Conservation (phyloP, 2,329 filamentous ascomycete species). For the Aspergillus sp. region DNA sequence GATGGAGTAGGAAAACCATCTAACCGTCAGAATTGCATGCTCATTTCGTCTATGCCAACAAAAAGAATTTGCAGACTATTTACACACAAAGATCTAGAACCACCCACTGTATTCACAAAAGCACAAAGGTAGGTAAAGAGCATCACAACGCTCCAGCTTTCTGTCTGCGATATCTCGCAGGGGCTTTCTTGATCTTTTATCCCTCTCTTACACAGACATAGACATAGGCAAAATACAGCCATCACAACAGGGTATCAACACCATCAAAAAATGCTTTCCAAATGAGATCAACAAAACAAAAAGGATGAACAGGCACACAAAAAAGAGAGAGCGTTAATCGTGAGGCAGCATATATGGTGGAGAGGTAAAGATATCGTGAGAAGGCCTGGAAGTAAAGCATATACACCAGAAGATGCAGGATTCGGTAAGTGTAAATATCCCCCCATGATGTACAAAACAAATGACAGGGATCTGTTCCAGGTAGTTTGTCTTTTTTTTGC, state of each 20-base stretch:
- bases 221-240: conserved; percentile 23
- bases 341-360: conserved; percentile 33
- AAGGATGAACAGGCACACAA: conserved; percentile 6
- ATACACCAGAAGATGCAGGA: conserved; percentile 24
- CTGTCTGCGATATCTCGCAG: neutral
- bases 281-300: conserved; percentile 14
- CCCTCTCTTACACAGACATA: neutral
- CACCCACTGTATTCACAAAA: conserved; percentile 7
- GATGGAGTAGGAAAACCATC: neutral
- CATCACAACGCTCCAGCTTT: neutral
- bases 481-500: neutral
- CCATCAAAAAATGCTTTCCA: conserved; percentile 41
- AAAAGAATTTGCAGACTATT: conserved; percentile 16
- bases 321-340: conserved; percentile 31
- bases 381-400: conserved; percentile 22
- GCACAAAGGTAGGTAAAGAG: neutral
- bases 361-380: neutral
- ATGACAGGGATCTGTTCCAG: conserved; percentile 1
- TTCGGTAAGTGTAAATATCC: conserved; percentile 10
- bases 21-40: conserved; percentile 11
- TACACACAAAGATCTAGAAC: conserved; percentile 18
- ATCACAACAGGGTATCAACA: conserved; percentile 44
- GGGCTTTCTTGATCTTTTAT: conserved; percentile 10
- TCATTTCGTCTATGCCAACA: conserved; percentile 35
- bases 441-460: conserved; percentile 23